Conservation (phyloP, 768 basidiomycete genomes). For the Hydnomerulius pinastri region DNA sequence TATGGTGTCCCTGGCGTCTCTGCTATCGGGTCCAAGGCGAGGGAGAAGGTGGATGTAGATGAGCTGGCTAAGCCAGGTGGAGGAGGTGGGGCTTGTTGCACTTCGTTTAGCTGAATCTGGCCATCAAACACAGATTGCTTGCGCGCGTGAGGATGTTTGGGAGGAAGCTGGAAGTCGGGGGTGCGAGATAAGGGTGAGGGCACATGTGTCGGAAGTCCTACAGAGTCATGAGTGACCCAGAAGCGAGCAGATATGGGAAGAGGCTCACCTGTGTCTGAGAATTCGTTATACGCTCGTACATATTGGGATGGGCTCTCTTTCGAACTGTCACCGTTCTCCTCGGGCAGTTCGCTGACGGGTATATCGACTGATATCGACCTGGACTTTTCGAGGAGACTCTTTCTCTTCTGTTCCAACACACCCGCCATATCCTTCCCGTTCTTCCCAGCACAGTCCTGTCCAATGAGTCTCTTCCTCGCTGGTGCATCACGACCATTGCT, state of each 20-base stretch:
- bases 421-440: slow-evolving; percentile 43
- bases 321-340: slow-evolving; percentile 17
- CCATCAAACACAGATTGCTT: slow-evolving; percentile 70
- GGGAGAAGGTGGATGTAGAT: slow-evolving; percentile 49
- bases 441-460: slow-evolving; percentile 36
- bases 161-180: slow-evolving; percentile 50
- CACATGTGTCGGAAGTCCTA: slow-evolving; percentile 4
- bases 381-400: slow-evolving; percentile 50
- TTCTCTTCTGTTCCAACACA: slow-evolving; percentile 55
- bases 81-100: slow-evolving; percentile 17
- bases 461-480: slow-evolving; percentile 57
- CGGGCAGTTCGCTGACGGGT: slow-evolving; percentile 46
- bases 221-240: slow-evolving; percentile 9
- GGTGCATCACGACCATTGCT: slow-evolving; percentile 34
- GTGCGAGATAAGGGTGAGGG: slow-evolving; percentile 46
- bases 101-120: slow-evolving; percentile 35
- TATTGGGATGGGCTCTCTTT: slow-evolving; percentile 21
- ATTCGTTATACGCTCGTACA: slow-evolving; percentile 34
- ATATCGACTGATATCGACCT: slow-evolving; percentile 68
- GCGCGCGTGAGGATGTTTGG: slow-evolving; percentile 75
- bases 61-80: slow-evolving; percentile 34
- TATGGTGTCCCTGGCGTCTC: slow-evolving; percentile 42
- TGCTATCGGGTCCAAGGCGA: slow-evolving; percentile 50
- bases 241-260: neutral
- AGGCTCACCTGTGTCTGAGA: slow-evolving; percentile 25